Evolutionary conservation across 257 asterid species (phyloP).

Genomic region (Catharanthus roseus): DNA sequence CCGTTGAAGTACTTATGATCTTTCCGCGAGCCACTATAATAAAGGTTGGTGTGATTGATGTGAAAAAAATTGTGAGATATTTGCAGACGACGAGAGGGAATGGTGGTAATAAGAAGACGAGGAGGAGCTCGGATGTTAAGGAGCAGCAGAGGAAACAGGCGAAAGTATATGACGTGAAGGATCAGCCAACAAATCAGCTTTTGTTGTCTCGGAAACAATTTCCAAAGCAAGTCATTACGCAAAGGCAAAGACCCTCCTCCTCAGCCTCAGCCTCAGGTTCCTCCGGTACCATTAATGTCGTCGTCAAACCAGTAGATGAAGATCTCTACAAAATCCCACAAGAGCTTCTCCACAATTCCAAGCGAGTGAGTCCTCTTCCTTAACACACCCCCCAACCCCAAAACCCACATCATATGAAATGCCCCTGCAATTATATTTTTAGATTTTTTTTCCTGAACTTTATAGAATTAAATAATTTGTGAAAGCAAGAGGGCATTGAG

Average conservation of each 20-base stretch:
- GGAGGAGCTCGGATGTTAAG: constrained; percentile 4
- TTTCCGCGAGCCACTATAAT: no score
- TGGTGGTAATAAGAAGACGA: neutral
- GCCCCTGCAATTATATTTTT: no score
- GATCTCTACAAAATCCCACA: constrained; percentile 82
- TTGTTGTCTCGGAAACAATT: constrained; percentile 23
- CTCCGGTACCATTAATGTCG: constrained; percentile 19
- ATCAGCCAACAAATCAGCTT: constrained; percentile 20
- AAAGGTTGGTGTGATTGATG: no score
- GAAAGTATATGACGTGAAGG: constrained; percentile 5
- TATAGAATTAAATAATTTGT: no score
- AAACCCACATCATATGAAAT: neutral
- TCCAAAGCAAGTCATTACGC: constrained; percentile 14
- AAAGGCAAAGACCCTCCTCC: no score
- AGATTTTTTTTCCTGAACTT: no score
- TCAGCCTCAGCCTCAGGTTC: no score
- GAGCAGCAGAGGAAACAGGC: neutral
- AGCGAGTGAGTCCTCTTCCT: constrained; percentile 39
- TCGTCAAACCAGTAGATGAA: constrained; percentile 72
- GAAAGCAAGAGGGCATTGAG: no score
- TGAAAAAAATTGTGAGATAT: neutral
- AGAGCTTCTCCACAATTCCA: constrained; percentile 43
- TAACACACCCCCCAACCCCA: no score
- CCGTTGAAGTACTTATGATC: no score
- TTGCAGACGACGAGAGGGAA: neutral